These are phyloP conservation scores for Betula pendula DNA, from an alignment of 306 rosid species.

Conservation along the genomic window DNA sequence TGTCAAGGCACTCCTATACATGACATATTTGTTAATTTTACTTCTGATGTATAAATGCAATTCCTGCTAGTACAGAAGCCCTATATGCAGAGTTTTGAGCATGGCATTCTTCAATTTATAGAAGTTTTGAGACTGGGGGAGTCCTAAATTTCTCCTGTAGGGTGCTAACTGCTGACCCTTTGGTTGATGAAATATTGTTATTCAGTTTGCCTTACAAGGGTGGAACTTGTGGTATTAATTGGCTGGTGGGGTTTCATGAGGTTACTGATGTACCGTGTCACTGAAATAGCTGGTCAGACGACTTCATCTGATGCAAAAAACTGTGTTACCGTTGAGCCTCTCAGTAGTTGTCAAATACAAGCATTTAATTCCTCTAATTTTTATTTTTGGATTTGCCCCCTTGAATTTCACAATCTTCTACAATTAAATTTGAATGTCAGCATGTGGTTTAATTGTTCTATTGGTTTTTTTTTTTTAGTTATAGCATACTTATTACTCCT, in stretches of 20 bases:
- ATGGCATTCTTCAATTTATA: slow-evolving; percentile 25
- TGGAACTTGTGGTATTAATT: not conserved
- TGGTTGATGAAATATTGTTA: slow-evolving; percentile 2
- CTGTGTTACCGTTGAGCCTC: not conserved
- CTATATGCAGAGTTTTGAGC: slow-evolving; percentile 27
- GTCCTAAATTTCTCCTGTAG: slow-evolving; percentile 24
- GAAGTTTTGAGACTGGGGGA: slow-evolving; percentile 25
- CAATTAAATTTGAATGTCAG: not conserved
- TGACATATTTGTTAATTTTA: slow-evolving; percentile 16
- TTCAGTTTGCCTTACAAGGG: slow-evolving; percentile 14
- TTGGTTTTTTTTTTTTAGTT: not conserved
- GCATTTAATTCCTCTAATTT: not conserved
- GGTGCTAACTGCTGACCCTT: slow-evolving; percentile 26
- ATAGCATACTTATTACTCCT: not conserved
- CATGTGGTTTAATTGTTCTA: not conserved
- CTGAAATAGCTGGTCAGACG: slow-evolving; percentile 15
- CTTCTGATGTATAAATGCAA: slow-evolving; percentile 24
- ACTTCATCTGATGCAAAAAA: not conserved
- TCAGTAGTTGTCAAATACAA: not conserved
- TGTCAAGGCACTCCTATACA: slow-evolving; percentile 28
- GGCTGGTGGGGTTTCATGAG: not conserved
- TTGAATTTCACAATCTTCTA: not conserved
- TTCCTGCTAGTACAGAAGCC: slow-evolving; percentile 21
- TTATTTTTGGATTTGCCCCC: slow-evolving; percentile 8
- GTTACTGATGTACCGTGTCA: not conserved